Base-by-base conservation (phyloP, 371 early-diverging fungal genomes). In the Rhizomucor pusillus region DNA sequence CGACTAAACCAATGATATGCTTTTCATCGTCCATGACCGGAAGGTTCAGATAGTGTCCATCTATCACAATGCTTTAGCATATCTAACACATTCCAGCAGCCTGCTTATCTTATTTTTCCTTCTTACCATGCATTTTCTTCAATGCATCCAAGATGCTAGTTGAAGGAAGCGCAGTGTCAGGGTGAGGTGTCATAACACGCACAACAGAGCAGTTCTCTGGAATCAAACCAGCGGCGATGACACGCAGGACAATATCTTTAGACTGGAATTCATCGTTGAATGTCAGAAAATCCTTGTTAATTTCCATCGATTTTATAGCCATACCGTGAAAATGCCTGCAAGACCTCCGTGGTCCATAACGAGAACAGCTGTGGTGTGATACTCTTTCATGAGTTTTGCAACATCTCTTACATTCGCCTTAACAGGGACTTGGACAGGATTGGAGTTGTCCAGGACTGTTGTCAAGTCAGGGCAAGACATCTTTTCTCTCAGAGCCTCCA, bases 41-140 rank as follows among this genome's bases (percentile, higher is more conserved):
- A 47, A 98, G 76, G 69, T 98, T 97, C 36, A 97, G 81, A 67
- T 94, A 98, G 61, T 94, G 93, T 19, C 94, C 92, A 65, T 91
- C 97, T 92, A 69, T 57, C 39, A 82, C 81, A 5, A 80, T 14
- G 29, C 3, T 5, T 29, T 29, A 29, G 29, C 29, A 7, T 10
- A 1, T 37, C 36, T 23, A 20, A 4, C 35, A 49, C 16, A 16
- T 9, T 35, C 36, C 12, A 48, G 12, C 29, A 16, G 20, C n/a
- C 11, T 25, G 36, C 43, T 29, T 23, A 23, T 19, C 10, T 47
- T 39, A 25, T 19, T 49, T 33, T 51, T 11, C 29, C 56, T 35
- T 33, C 47, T 18, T 60, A 60, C 60, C 81, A 64, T 90, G 87
- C 23, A 94, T 94, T 56, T 95, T 83, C 39, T 89, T 88, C 59